These are phyloP conservation scores for Selaginella tamariscina DNA, from an alignment of 75 land plant genomes.

Conservation along the genomic window DNA sequence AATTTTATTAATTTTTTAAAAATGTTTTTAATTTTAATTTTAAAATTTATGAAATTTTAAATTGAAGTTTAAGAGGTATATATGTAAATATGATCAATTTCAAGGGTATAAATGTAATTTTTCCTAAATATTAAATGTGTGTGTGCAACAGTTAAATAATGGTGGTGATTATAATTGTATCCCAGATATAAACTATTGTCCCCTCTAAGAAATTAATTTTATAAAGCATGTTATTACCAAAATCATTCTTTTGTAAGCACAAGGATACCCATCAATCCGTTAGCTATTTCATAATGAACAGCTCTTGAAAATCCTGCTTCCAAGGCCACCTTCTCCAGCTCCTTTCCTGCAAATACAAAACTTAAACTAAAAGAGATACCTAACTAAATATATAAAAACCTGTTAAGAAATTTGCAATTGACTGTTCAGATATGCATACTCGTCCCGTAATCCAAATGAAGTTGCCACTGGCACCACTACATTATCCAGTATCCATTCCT, in stretches of 20 bases:
- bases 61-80: too few species aligned
- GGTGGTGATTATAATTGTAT: too few species aligned
- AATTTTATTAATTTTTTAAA: too few species aligned
- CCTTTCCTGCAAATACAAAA: slow-evolving; percentile 36
- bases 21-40: too few species aligned
- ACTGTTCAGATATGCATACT: slow-evolving; percentile 71
- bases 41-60: too few species aligned
- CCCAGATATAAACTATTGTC: too few species aligned
- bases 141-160: too few species aligned
- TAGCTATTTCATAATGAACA: slow-evolving; percentile 58
- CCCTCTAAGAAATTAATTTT: too few species aligned
- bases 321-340: slow-evolving; percentile 59
- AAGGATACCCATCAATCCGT: slow-evolving; percentile 78
- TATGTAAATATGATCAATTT: too few species aligned
- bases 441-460: slow-evolving; percentile 42
- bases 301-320: slow-evolving; percentile 60
- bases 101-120: too few species aligned
- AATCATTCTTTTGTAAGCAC: slow-evolving; percentile 39
- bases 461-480: slow-evolving; percentile 77
- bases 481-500: slow-evolving; percentile 82
- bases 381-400: slow-evolving; percentile 23
- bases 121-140: too few species aligned
- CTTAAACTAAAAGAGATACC: not conserved
- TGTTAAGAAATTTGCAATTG: slow-evolving; percentile 56
- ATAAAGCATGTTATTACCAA: too few species aligned